Conservation (phyloP, 1,284 basidiomycete species). For the Mrakiaceae sp. region DNA sequence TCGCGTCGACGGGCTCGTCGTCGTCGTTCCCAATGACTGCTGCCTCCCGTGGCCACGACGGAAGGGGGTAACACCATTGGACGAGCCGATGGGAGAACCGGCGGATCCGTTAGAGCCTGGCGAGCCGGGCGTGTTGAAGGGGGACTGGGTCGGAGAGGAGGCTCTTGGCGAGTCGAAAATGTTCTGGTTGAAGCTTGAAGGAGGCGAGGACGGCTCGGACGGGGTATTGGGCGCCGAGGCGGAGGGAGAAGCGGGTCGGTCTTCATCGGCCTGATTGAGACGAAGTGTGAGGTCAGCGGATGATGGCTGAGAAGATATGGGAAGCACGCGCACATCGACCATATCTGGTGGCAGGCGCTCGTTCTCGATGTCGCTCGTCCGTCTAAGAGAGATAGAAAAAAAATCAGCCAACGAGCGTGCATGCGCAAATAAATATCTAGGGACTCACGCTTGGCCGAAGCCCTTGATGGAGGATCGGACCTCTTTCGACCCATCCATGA, state of each 20-base stretch:
- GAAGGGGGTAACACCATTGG: conserved; percentile 24
- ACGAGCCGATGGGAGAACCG: conserved; percentile 6
- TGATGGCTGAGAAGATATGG: not conserved
- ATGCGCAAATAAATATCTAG: not conserved
- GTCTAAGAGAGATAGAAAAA: conserved; percentile 41
- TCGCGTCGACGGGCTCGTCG: conserved; percentile 87
- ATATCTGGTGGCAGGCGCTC: conserved; percentile 91
- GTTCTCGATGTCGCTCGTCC: conserved; percentile 98
- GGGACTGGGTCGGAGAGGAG: not conserved
- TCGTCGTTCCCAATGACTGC: conserved; percentile 87
- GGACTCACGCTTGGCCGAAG: conserved; percentile 86
- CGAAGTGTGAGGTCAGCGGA: not conserved
- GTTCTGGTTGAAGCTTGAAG: conserved; percentile 23
- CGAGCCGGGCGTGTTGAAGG: conserved; percentile 22
- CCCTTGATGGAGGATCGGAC: conserved; percentile 58
- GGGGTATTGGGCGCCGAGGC: conserved; percentile 26
- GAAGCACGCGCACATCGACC: conserved; percentile 47
- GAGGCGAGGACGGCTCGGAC: conserved; percentile 27
- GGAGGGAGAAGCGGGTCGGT: conserved; percentile 40
- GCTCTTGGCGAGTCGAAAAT: not conserved
- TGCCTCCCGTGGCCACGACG: conserved; percentile 63
- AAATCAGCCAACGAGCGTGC: not conserved
- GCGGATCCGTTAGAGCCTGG: conserved; percentile 22
- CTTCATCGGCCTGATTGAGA: conserved; percentile 30
- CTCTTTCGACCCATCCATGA: not conserved